A percentile compares a stretch with the other conserved stretches of the same genome.
These are phyloP conservation scores for Apiotrichum siamense DNA, from an alignment of 1,284 basidiomycete genomes.

Conservation along the genomic window DNA sequence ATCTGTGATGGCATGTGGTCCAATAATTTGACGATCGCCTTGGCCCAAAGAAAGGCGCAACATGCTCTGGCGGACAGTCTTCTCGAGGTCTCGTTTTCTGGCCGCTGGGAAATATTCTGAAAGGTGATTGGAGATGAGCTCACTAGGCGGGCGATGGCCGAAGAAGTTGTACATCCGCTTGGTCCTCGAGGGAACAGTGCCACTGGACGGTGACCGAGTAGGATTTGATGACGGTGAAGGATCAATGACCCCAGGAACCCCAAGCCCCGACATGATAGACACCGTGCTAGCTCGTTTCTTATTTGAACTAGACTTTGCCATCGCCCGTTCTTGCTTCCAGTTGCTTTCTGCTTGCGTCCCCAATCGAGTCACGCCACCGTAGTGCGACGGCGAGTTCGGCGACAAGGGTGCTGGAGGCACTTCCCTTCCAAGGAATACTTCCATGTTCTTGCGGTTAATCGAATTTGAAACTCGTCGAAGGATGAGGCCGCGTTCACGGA, in stretches of 20 bases:
- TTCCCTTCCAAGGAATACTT: constrained; percentile 57
- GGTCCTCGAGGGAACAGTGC: constrained; percentile 35
- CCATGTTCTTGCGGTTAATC: constrained; percentile 51
- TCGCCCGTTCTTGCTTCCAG: constrained; percentile 2
- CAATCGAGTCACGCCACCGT: constrained; percentile 30
- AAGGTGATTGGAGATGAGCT: constrained; percentile 93
- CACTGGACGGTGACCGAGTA: constrained; percentile 41
- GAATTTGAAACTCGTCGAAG: constrained; percentile 56
- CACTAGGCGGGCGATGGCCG: constrained; percentile 92
- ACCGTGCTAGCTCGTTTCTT: constrained; percentile 85
- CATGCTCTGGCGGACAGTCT: constrained; percentile 76
- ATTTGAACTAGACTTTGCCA: constrained; percentile 5
- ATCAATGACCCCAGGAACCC: constrained; percentile 66
- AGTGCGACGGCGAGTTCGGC: constrained; percentile 49
- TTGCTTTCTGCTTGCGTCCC: constrained; percentile 18
- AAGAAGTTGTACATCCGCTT: constrained; percentile 87
- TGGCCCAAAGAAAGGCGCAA: constrained; percentile 48
- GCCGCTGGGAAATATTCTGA: constrained; percentile 93
- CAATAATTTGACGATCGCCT: constrained; percentile 7
- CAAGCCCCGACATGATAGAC: constrained; percentile 87
- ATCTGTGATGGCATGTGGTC: neutral
- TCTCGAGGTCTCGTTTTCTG: constrained; percentile 79
- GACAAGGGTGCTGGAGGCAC: constrained; percentile 48
- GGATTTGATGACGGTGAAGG: constrained; percentile 48
- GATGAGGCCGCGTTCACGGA: constrained; percentile 71